Base-by-base conservation (phyloP, 768 basidiomycete genomes). In the Porpolomopsis calyptriformis region DNA sequence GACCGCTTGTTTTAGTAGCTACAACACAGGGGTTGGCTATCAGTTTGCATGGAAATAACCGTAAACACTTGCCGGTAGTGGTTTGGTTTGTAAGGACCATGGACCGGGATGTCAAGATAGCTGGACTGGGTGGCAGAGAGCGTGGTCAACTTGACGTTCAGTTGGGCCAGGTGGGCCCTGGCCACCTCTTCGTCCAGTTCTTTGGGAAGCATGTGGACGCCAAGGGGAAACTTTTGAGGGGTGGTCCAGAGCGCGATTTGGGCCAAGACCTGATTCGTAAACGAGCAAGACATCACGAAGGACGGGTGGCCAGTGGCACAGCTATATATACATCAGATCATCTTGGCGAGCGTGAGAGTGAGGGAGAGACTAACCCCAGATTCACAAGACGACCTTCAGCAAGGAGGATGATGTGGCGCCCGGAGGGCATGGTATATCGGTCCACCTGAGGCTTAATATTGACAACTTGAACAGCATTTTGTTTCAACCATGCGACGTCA, bases 201-300 rank as follows among this genome's bases (percentile, higher is more conserved):
- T 76, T 99, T 99, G 53, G 94, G 96, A 41, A 99, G 76, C 70
- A 98, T 93, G 77, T 99, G 94, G 24, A 98, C 94, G 52, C 96
- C 96, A 56, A 98, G 77, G 41, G 87, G 85, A 80, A 97, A 98
- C 61, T 84, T 81, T 66, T 82, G 81, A 26, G 84, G 79, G 53
- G 80, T 87, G 36, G 88, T 93, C 91, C 91, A 99, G 63, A 99
- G 82, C 19, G 91, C 93, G 60, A 99, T 97, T 70, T 96, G 93
- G 24, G 94, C 94, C 57, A 99, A 76, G 52, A 92, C 88, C 69
- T 99, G 96, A 78, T 99, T 99, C 62, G 90, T 70, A 75, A 99
- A 99, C 35, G 96, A 99, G 76, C 93, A 98, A 14, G 94, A 98
- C 96, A 99, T 99, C 70, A 99, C 96, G 68, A 93, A 97, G 36